Base-by-base conservation (phyloP, 257 asterid genomes). In the Prunella vulgaris region DNA sequence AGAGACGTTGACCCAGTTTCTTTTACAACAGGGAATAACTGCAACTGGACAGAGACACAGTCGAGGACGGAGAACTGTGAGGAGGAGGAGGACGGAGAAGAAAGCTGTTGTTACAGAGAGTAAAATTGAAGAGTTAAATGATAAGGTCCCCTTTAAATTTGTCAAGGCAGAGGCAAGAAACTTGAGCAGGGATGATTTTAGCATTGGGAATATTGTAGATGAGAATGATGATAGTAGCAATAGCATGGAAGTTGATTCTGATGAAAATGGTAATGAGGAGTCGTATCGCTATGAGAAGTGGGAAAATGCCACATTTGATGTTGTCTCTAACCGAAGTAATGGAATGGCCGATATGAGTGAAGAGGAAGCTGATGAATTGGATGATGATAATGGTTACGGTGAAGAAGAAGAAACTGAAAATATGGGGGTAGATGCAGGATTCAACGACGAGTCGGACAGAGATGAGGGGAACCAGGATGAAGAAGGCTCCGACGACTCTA, bases 21-120 rank as follows among this genome's bases (percentile, higher is more conserved):
- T 87, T 49, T 74, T 73, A 79, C 87, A 84, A 79, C 92, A 83
- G 64, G 85, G 86, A 40, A 84, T 77, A 27, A 80, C 75, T 66
- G 74, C 87, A 17, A 82, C 82, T 22, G 92, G 87, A 52, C 96
- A 89, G 81, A 86, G 69, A 77, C 92, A 83, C 60, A 84, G 81
- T 10, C 91, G 95, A 1, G 97, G 98, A 52, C 89, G 81, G 12
- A 81, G 98, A 75, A 93, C 97, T 60, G 58, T 85, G 28, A 71
- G 97, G 73, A 83, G 72, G 75, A 85, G 96, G 77, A 90, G 97
- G 76, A 56, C 60, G 1, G 93, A 82, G 73, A 84, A 79, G 76
- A 84, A 79, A 66, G 58, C 72, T 0, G 79, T 64, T n/a, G 79
- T 64, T n/a, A 64, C 76, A 21, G 89, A 82, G 66, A 76, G 71